phyloP scores from a whole-genome alignment of 2,329 filamentous ascomycete genomes.

The Gnomoniopsis smithogilvyi region DNA sequence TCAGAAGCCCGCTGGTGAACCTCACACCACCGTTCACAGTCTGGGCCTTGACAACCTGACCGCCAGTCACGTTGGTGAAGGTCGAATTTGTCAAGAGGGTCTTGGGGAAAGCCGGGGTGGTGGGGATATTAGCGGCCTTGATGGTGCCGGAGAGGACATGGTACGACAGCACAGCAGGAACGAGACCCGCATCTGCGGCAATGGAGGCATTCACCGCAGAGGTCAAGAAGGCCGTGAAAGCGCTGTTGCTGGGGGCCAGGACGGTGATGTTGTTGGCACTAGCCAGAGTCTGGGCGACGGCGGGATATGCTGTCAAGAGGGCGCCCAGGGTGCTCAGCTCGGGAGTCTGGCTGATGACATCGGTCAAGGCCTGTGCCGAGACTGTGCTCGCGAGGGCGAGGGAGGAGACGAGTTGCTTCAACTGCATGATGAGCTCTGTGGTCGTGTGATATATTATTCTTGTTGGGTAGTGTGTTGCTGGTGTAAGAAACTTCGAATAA shows the following conservation, averaged over 20 bases:
- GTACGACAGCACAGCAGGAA: slow-evolving; percentile 49
- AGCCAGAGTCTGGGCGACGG: slow-evolving; percentile 33
- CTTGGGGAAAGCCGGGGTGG: slow-evolving; percentile 31
- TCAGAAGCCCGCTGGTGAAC: slow-evolving; percentile 50
- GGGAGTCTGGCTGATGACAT: slow-evolving; percentile 20
- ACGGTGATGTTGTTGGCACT: slow-evolving; percentile 51
- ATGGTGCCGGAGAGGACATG: slow-evolving; percentile 56
- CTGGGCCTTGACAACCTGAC: slow-evolving; percentile 53
- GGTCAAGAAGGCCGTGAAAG: slow-evolving; percentile 36
- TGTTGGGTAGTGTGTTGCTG: not conserved
- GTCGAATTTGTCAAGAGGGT: slow-evolving; percentile 45
- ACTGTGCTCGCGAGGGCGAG: not conserved
- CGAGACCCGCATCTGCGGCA: slow-evolving; percentile 21
- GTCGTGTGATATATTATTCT: not conserved
- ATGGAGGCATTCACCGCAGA: slow-evolving; percentile 26
- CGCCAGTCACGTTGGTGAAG: slow-evolving; percentile 57
- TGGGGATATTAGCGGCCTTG: slow-evolving; percentile 25
- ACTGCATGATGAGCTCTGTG: slow-evolving; percentile 2
- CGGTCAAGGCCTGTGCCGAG: slow-evolving; percentile 16
- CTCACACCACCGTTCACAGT: slow-evolving; percentile 38
- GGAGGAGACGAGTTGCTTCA: not conserved
- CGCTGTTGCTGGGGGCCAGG: slow-evolving; percentile 54
- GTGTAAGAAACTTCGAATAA: not conserved
- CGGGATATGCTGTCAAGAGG: slow-evolving; percentile 33
- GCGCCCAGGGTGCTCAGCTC: slow-evolving; percentile 22